Evolutionary conservation across 1,284 basidiomycete species (phyloP).

Genomic region (Leccinum angustisporum): DNA sequence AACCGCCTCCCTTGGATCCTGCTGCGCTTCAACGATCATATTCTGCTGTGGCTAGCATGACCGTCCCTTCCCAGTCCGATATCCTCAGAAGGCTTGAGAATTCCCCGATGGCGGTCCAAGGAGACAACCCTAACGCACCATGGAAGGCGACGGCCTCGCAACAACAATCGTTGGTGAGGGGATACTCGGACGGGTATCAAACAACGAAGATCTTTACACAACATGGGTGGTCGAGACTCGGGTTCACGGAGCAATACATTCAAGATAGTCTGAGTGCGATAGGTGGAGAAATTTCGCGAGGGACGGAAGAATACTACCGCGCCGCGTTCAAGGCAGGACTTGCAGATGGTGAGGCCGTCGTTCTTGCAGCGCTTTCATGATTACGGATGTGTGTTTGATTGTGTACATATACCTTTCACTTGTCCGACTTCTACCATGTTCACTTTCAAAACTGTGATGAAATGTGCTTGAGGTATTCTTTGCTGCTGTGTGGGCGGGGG

Average conservation of each 20-base stretch:
- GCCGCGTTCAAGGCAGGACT: constrained; percentile 19
- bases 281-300: constrained; percentile 25
- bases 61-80: constrained; percentile 13
- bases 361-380: constrained; percentile 12
- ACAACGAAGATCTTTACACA: constrained; percentile 63
- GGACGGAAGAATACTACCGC: constrained; percentile 15
- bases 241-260: constrained; percentile 66
- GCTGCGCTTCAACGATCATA: constrained; percentile 18
- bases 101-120: not conserved
- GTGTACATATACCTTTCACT: too few relatives aligned
- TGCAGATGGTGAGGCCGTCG: constrained; percentile 17
- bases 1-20: constrained; percentile 15
- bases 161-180: constrained; percentile 39
- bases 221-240: constrained; percentile 56
- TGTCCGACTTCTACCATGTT: too few relatives aligned
- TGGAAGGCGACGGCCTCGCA: constrained; percentile 11
- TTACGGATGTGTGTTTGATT: not conserved
- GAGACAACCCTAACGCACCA: not conserved
- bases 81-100: constrained; percentile 15
- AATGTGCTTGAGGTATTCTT: too few relatives aligned
- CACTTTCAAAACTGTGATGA: too few relatives aligned
- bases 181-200: constrained; percentile 64
- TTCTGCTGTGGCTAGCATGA: constrained; percentile 16
- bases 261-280: constrained; percentile 45
- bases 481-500: too few relatives aligned